Base-by-base conservation (phyloP, 2,329 filamentous ascomycete species). In the Chrysosporium queenslandicum region DNA sequence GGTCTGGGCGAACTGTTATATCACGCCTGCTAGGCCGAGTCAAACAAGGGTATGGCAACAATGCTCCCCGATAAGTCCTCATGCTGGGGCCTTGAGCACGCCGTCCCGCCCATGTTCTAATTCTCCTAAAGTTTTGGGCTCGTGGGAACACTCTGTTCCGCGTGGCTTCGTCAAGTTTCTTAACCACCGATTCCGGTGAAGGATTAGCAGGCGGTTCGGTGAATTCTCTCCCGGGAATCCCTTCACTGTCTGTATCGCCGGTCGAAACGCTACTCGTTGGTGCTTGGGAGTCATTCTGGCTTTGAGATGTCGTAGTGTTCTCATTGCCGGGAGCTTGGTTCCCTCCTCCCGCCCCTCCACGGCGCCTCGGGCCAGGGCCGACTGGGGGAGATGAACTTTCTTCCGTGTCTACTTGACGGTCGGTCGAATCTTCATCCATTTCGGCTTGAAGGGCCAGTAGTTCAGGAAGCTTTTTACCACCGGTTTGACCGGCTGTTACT, bases 61-160 rank as follows among this genome's bases (percentile, higher is more conserved):
- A 23, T 2, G 12, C 39, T 18, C n/a, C 23, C 16, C 42, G 16
- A 16, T 36, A 47, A 25, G 2, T 34, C 21, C 41, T 45, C 11
- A 52, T 52, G 30, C 20, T 30, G 41, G 50, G 6, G 18, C 21
- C 32, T 18, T 30, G 25, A 4, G 32, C 27, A 29, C 18, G 29
- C 7, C 43, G 34, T 30, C 51, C 54, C 5, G 46, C 48, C 54
- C 54, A 56, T 5, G 54, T 56, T 37, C 54, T 14, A 2, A 53
- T 56, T 20, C 54, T 36, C 32, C 54, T 43, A 30, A 50, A 50
- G 34, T 36, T 27, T 14, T 2, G 1, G 4, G 36, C 6, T 36
- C 29, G 42, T 14, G 48, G 48, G 20, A 50, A 50, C 6, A 23
- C 4, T 1, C 4, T 25, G 5, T 16, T 7, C n/a, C 45, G 29